These are phyloP conservation scores for Trichoderma koningii DNA, from an alignment of 2,329 filamentous ascomycete genomes.

Conservation along the genomic window DNA sequence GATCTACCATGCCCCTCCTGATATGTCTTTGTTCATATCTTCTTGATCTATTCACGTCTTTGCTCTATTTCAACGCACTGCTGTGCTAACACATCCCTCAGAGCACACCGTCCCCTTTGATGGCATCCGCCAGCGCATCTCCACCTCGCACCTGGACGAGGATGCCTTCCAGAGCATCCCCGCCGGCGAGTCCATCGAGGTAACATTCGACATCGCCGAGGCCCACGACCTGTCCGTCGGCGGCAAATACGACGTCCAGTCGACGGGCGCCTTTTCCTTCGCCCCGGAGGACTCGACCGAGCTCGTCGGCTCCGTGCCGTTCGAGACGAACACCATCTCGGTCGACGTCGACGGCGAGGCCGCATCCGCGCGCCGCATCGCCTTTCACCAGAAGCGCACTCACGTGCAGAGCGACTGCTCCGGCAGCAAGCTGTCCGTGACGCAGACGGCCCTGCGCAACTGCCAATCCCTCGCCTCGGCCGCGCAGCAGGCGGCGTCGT, in stretches of 20 bases:
- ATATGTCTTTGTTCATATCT: too few species aligned
- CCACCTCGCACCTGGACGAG: slow-evolving; percentile 47
- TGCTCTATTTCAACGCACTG: too few species aligned
- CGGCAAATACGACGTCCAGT: slow-evolving; percentile 58
- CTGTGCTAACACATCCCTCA: slow-evolving; percentile 13
- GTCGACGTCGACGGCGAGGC: slow-evolving; percentile 58
- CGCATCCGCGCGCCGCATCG: slow-evolving; percentile 53
- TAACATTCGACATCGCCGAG: slow-evolving; percentile 57
- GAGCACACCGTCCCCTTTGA: slow-evolving; percentile 52
- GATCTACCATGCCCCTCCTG: not conserved
- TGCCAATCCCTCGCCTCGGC: slow-evolving; percentile 55
- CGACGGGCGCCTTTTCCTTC: slow-evolving; percentile 58
- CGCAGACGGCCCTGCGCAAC: slow-evolving; percentile 55
- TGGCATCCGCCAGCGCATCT: slow-evolving; percentile 54
- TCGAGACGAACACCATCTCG: slow-evolving; percentile 60
- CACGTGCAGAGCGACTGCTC: slow-evolving; percentile 57
- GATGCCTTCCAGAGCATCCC: slow-evolving; percentile 54
- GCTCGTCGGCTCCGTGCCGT: slow-evolving; percentile 58
- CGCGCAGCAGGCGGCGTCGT: slow-evolving; percentile 55
- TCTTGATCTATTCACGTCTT: too few species aligned
- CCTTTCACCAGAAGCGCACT: slow-evolving; percentile 54
- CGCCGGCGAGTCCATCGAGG: slow-evolving; percentile 52
- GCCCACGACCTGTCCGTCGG: slow-evolving; percentile 54
- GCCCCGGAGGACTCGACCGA: slow-evolving; percentile 54
- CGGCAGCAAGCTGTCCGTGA: slow-evolving; percentile 47